Base-by-base conservation (phyloP, 257 asterid species). In the Paraleonurus japonicus region DNA sequence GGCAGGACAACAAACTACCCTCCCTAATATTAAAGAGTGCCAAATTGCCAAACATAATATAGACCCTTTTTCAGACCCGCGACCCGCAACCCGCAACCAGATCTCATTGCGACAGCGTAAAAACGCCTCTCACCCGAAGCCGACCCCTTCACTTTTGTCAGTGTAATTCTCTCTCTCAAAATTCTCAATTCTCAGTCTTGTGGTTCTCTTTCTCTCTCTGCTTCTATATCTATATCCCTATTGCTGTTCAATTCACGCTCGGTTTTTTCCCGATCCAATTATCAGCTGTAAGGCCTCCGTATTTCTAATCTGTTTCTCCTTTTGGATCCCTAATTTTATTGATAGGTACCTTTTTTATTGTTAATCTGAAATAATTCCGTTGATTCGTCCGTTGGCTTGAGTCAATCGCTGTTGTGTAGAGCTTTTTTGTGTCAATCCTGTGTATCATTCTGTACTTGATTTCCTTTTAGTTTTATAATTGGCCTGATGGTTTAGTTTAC, bases 281-380 rank as follows among this genome's bases (percentile, higher is more conserved):
- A 70, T 69, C 74, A 72, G 50, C 85, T 75, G 93, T 87, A 83
- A 82, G 90, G 76, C 51, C 27, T 63, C 27, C 39, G 2, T 28
- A 10, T 67, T 43, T 61, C 58, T 63, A 39, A 72, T 70, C 77
- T 48, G 9, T 5, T 61, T 71, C 63, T 58, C 54, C 28, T 8
- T 23, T 43, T 69, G 75, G 87, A 83, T 83, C 87, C 79, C 81
- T 69, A 69, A 71, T 72, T 76, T 32, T 65, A 35, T 70, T 43
- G 60, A 39, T 59, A 73, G 22, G 33, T 7, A 37, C n/a, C 3
- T 15, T 61, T 20, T 5, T 66, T 27, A 35, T 63, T 23, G 33
- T 50, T 61, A 65, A 54, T 64, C 17, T 17, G 50, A 41, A 20
- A 58, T 19, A 47, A 22, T 69, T 19, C 61, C 27, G 47, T 74